These are phyloP conservation scores for Larix sibirica DNA, from an alignment of 83 land plant genomes.

Conservation along the genomic window DNA sequence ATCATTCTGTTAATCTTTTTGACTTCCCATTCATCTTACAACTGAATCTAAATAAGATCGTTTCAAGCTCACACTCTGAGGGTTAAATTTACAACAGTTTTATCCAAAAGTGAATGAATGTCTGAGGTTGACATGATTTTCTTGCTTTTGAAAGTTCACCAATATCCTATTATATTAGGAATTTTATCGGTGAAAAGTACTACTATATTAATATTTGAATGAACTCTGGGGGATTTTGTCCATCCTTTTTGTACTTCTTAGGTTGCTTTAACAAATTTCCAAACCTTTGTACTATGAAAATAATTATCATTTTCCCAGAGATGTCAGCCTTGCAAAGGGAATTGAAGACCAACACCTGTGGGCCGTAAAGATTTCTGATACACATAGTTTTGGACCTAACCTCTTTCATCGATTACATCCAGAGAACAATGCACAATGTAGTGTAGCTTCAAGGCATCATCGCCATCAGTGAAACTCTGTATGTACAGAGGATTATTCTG, in stretches of 20 bases:
- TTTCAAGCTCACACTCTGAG: neutral
- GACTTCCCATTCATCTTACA: neutral
- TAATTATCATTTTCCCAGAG: no score
- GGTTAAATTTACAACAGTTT: neutral
- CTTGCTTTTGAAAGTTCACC: neutral
- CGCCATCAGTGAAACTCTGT: slow-evolving; percentile 90
- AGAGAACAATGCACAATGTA: slow-evolving; percentile 97
- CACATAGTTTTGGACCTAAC: slow-evolving; percentile 25
- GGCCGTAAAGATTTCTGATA: neutral
- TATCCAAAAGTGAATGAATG: neutral
- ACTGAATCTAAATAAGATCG: neutral
- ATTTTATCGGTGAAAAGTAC: no score
- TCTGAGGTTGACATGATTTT: neutral
- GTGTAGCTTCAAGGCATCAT: slow-evolving; percentile 92
- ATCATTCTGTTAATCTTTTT: neutral
- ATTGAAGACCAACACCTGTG: neutral
- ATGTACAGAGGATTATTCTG: slow-evolving; percentile 98
- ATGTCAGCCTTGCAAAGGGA: neutral
- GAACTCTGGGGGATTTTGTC: neutral
- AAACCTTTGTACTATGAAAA: no score
- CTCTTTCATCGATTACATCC: slow-evolving; percentile 95
- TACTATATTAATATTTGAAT: no score
- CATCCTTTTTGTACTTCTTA: neutral
- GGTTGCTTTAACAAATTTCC: no score
- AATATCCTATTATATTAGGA: neutral